Base-by-base conservation (phyloP, 192 early-diverging fungal species). In the Mortierella alpina region DNA sequence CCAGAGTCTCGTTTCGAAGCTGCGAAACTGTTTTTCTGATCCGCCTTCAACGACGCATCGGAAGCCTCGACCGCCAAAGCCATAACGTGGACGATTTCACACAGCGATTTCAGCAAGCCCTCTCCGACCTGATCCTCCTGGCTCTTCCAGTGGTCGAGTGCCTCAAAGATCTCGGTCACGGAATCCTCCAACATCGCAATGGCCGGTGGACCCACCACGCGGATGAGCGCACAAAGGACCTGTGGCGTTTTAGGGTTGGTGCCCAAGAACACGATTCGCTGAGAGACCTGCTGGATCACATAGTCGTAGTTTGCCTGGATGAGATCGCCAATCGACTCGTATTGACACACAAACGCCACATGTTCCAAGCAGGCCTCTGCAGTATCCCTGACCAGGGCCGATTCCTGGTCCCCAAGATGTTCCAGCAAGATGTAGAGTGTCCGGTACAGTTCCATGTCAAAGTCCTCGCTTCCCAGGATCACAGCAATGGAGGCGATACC, bases 141-240 rank as follows among this genome's bases (percentile, higher is more conserved):
- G 52, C 47, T 63, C 72, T 84, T 80, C 76, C 85, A 86, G 12
- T 75, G 58, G 65, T 88, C 87, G 52, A 90, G 58, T 39, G 85
- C 89, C 56, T 87, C 87, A 64, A 88, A 90, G 22, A 88, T 86
- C 44, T 90, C 89, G 15, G 83, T 76, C 4, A 90, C 75, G 9
- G 86, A 83, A 49, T 90, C 89, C 51, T 86, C 83, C 13, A 90
- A 50, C 76, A 84, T 87, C 7, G 70, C 53, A 13, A 90, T 53
- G 6, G 83, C 76, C 31, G 66, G 62, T 1, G 67, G 46, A 14
- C 87, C 87, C 20, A 81, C 87, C 5, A 88, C 63, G 45, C 75
- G 79, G n/a, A 90, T 76, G 22, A 90, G 51, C 1, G 87, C 76
- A 42, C 73, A 85, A 4, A 90, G 70, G 9, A 90, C 87, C 46